A percentile compares a stretch with the other conserved stretches of the same genome.
Conservation (phyloP, 2,329 filamentous ascomycete species). For the Aspergillaceae sp. region DNA sequence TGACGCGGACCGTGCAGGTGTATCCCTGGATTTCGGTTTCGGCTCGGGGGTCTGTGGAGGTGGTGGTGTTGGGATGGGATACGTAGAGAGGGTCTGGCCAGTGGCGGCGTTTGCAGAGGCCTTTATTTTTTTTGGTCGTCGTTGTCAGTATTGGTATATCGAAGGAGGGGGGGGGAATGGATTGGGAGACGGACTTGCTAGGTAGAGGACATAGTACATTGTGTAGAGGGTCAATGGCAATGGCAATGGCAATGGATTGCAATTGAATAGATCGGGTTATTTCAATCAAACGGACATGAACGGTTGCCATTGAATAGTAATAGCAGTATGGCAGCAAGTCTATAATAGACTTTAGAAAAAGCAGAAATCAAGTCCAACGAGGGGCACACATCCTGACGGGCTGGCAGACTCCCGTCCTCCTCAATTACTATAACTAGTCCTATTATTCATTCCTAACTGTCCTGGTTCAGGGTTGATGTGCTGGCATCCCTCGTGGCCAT, state of each 20-base stretch:
- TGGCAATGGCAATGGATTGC: background rate
- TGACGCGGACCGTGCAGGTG: slow-evolving; percentile 85
- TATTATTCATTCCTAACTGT: no score
- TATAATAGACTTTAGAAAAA: no score
- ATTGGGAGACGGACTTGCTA: slow-evolving; percentile 57
- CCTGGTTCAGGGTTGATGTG: no score
- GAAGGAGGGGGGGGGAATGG: background rate
- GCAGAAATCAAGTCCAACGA: no score
- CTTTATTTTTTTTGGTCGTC: slow-evolving; percentile 39
- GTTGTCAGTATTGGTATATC: background rate
- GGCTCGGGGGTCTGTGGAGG: background rate
- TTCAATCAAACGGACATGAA: no score
- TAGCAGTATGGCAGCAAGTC: no score
- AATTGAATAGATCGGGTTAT: no score
- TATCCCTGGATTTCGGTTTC: slow-evolving; percentile 42
- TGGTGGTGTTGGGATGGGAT: slow-evolving; percentile 58
- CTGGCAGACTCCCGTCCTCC: no score
- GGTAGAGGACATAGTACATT: slow-evolving; percentile 53
- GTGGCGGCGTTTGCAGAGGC: slow-evolving; percentile 86
- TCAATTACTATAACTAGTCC: no score
- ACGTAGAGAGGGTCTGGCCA: slow-evolving; percentile 90
- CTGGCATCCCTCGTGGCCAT: no score
- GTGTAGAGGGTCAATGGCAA: slow-evolving; percentile 5
- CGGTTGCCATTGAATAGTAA: no score
- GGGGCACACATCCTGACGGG: no score